Evolutionary conservation across 257 asterid genomes (phyloP), one percentile per base, ranked within the genome.

Genomic region (Solanum sparsipilum): DNA sequence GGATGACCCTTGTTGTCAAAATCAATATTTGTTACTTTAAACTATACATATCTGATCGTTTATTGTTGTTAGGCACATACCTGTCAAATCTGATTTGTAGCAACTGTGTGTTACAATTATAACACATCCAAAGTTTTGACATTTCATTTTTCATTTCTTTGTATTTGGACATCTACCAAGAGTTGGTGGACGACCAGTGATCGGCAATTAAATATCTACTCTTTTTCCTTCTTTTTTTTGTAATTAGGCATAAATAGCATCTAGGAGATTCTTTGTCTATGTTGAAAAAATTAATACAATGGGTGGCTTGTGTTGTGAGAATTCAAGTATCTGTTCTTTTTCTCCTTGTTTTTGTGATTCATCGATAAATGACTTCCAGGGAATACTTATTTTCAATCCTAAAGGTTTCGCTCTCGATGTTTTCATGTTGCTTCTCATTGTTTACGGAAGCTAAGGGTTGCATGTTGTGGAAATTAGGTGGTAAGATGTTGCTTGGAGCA

Each of bases 401-500:
- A 35, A 74, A 35, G 29, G 48, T 74, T 35, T 36, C 13, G 31
- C 18, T 35, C 29, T 21, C 3, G 20, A 1, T 21, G 79, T 35
- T 36, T 36, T 74, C 29, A 11, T 74, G 31, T 74, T 74, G 56
- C 52, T 21, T 74, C 52, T 74, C 31, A 6, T 21, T 36, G 32
- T 36, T 16, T 34, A 36, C 25, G 9, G 36, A 74, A 74, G 52
- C 83, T 74, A 21, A 68, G 38, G 70, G 34, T 29, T 67, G 31
- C 85, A 44, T 39, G 46, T 60, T 48, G 20, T 83, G 75, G 36
- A 71, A 90, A 74, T 48, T 85, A 96, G 99, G 99, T 97, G 91
- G 99, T 97, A 35, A 92, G 99, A 87, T 97, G 99, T 87, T 97
- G 99, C 93, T 90, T 97, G 48, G 99, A 97, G 88, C 99, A 97